Conservation (phyloP, 192 early-diverging fungal species). For the Tieghemiomyces parasiticus region DNA sequence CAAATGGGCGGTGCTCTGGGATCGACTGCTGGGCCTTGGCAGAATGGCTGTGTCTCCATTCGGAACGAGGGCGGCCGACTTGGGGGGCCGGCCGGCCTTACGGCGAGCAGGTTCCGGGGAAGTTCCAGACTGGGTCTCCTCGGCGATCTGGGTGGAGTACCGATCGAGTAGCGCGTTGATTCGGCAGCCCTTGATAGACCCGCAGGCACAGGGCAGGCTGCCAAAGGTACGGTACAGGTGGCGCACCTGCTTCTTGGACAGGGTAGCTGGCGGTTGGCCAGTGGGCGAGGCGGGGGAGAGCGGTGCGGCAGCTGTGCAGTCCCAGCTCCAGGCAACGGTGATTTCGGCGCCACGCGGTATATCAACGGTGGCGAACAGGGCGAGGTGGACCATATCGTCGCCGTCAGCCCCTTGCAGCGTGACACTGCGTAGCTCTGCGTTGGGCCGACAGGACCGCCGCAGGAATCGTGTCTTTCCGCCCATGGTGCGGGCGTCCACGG, state of each 20-base stretch:
- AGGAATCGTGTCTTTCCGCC: slow-evolving; percentile 55
- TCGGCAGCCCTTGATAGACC: neutral
- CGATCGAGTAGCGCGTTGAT: neutral
- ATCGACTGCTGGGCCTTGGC: too few species aligned
- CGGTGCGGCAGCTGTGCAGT: slow-evolving; percentile 14
- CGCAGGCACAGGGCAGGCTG: neutral
- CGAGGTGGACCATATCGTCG: slow-evolving; percentile 40
- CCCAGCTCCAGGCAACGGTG: slow-evolving; percentile 59
- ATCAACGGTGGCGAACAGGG: slow-evolving; percentile 40
- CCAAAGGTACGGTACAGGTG: neutral
- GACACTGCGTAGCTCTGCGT: slow-evolving; percentile 45
- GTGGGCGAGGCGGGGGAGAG: neutral
- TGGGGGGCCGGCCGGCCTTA: slow-evolving; percentile 1
- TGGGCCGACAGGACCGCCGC: slow-evolving; percentile 49
- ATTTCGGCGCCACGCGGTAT: slow-evolving; percentile 50
- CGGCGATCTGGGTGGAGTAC: neutral
- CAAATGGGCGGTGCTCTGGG: too few species aligned
- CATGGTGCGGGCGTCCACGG: slow-evolving; percentile 48
- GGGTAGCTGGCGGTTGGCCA: neutral
- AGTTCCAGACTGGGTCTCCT: neutral
- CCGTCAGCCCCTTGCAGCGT: slow-evolving; percentile 26
- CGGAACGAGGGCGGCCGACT: neutral
- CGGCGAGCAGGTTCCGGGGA: neutral
- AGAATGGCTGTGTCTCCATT: too few species aligned
- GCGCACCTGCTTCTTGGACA: neutral